These are phyloP conservation scores for Verticillium isaacii DNA, from an alignment of 2,329 filamentous ascomycete genomes.

Conservation along the genomic window DNA sequence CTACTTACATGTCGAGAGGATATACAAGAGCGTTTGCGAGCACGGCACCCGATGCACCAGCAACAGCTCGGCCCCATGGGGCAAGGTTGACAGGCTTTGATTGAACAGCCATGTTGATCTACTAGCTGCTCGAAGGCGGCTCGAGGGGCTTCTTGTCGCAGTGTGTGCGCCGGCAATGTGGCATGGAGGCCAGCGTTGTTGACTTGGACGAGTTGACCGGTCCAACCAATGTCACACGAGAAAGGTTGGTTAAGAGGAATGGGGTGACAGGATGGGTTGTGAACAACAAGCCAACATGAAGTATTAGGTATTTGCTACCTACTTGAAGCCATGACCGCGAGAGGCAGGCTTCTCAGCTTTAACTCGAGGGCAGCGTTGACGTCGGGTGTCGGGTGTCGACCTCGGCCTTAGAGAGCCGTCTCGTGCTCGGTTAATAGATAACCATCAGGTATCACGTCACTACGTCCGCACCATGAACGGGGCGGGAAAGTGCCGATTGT, in stretches of 20 bases:
- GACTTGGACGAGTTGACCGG: background rate
- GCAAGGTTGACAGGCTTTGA: conserved; percentile 69
- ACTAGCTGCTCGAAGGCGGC: background rate
- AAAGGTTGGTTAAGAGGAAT: background rate
- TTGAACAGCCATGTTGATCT: conserved; percentile 41
- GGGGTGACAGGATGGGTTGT: background rate
- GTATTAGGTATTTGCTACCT: background rate
- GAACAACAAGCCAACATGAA: background rate
- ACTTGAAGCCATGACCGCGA: background rate
- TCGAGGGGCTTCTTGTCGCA: background rate
- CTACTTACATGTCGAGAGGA: conserved; percentile 85
- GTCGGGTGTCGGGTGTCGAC: conserved; percentile 18
- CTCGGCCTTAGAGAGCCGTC: conserved; percentile 7
- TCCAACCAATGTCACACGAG: background rate
- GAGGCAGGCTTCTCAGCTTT: background rate
- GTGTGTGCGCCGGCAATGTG: background rate
- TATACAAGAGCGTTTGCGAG: conserved; percentile 95
- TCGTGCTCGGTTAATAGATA: background rate
- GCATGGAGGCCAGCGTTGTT: background rate
- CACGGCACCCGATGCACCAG: conserved; percentile 88
- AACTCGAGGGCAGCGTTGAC: background rate
- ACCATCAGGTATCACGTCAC: background rate
- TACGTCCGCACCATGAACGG: background rate
- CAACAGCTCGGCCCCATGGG: conserved; percentile 88
- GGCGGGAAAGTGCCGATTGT: background rate